Conservation (phyloP, 2,329 filamentous ascomycete genomes). For the Neofusicoccum parvum region DNA sequence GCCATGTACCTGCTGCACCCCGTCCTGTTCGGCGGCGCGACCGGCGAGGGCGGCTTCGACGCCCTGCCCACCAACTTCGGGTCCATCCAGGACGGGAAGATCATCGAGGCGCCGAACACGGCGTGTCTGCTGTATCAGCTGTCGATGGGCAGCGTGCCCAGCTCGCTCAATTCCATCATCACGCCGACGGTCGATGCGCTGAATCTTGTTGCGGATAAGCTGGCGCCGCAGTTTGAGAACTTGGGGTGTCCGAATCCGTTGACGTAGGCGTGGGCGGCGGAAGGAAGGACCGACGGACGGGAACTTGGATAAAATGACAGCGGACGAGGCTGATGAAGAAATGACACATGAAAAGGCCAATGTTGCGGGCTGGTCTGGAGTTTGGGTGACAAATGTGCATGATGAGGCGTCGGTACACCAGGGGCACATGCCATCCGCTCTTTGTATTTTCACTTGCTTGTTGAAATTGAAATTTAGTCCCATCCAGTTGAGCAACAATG, state of each 20-base stretch:
- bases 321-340: neutral
- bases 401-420: neutral
- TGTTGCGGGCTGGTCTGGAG: no score
- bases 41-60: neutral
- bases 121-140: slow-evolving; percentile 16
- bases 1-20: slow-evolving; percentile 46
- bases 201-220: neutral
- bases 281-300: neutral
- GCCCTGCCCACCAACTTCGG: neutral
- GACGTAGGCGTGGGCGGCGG: neutral
- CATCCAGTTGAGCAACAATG: no score
- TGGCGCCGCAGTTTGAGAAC: slow-evolving; percentile 6
- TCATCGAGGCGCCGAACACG: neutral
- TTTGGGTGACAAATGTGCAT: neutral
- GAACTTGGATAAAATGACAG: no score
- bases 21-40: slow-evolving; percentile 45
- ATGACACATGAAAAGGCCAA: neutral
- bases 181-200: slow-evolving; percentile 16
- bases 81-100: neutral
- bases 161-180: neutral
- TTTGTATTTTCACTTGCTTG: neutral
- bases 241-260: neutral
- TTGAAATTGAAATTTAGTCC: neutral
- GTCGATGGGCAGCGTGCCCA: slow-evolving; percentile 5
- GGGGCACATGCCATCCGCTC: neutral